phyloP scores from a whole-genome alignment of 2,329 filamentous ascomycete genomes.

The Cercospora sojina region DNA sequence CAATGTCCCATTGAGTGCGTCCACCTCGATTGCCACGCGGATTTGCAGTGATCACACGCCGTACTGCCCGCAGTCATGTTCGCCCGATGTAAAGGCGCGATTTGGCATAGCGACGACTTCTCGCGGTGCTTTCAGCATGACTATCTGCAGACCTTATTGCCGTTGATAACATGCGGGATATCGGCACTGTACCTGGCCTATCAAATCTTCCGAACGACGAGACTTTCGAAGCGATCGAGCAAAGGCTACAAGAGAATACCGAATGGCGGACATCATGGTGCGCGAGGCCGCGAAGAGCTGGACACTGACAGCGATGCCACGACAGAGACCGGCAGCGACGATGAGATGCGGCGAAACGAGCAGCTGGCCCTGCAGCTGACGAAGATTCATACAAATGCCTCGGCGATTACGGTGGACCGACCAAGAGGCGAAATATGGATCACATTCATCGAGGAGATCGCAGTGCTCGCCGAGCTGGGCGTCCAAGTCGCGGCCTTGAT shows the following conservation, averaged over 20 bases:
- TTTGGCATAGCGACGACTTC: slow-evolving; percentile 64
- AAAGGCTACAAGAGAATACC: slow-evolving; percentile 53
- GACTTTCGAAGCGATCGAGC: slow-evolving; percentile 26
- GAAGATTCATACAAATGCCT: slow-evolving; percentile 50
- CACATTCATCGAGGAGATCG: slow-evolving; percentile 71
- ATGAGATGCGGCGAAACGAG: slow-evolving; percentile 60
- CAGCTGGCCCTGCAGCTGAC: slow-evolving; percentile 57
- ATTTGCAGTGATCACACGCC: neutral
- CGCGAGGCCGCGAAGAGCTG: slow-evolving; percentile 25
- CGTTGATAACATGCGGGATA: slow-evolving; percentile 66
- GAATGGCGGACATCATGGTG: slow-evolving; percentile 34
- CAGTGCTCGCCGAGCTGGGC: slow-evolving; percentile 68
- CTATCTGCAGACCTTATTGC: slow-evolving; percentile 77
- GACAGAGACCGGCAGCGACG: slow-evolving; percentile 37
- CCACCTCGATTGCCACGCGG: neutral
- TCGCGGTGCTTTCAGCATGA: slow-evolving; percentile 63
- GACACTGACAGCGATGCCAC: slow-evolving; percentile 38
- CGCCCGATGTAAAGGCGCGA: slow-evolving; percentile 56
- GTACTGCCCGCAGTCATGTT: slow-evolving; percentile 41
- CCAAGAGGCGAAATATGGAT: slow-evolving; percentile 71
- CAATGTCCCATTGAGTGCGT: slow-evolving; percentile 16
- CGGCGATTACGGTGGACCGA: slow-evolving; percentile 67
- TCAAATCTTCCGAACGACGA: slow-evolving; percentile 53
- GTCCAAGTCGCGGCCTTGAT: slow-evolving; percentile 66
- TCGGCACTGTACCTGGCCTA: slow-evolving; percentile 67